Base-by-base conservation (phyloP, 805 yeast genomes). In the Suhomyces sp. region DNA sequence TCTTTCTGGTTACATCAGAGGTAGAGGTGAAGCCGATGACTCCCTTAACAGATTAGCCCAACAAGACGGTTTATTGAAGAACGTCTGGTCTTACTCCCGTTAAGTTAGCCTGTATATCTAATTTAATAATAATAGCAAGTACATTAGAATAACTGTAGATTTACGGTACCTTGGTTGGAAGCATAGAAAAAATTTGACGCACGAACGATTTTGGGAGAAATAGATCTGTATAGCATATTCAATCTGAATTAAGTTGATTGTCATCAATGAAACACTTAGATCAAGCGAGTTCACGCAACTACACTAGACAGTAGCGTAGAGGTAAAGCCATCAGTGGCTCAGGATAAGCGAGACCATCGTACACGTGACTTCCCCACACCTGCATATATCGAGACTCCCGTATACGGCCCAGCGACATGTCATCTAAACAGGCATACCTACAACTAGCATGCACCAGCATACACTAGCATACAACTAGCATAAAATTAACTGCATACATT, bases 21-120 rank as follows among this genome's bases (percentile, higher is more conserved):
- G 92, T 75, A 89, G 96, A 84, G 99, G 98, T 83, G 99, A 94
- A 85, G 90, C 97, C 74, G 99, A 94, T 74, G 99, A 94, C 83
- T 90, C 97, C 65, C 81, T 94, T 77, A 94, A 94, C 97, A 91
- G 99, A 85, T 88, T 94, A 76, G 96, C 98, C 69, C 97, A 94
- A 85, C 88, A 86, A 75, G 98, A 94, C 78, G 98, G 98, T 84
- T 84, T 94, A 77, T 84, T 94, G 80, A 89, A 89, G 86, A 92
- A 91, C 82, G 94, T 88, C 83, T 87, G 94, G 93, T 77, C 90
- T 74, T 87, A 87, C 88, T 88, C 94, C 81, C 93, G 94, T 86
- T 88, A 88, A 84, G 71, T 52, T 52, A 29, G 50, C 40, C 45
- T 50, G 54, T 51, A 61, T 62, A 62, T 58, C 57, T 61, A 62